These are phyloP conservation scores for Corinectria fuckeliana DNA, from an alignment of 2,329 filamentous ascomycete genomes.

Conservation along the genomic window DNA sequence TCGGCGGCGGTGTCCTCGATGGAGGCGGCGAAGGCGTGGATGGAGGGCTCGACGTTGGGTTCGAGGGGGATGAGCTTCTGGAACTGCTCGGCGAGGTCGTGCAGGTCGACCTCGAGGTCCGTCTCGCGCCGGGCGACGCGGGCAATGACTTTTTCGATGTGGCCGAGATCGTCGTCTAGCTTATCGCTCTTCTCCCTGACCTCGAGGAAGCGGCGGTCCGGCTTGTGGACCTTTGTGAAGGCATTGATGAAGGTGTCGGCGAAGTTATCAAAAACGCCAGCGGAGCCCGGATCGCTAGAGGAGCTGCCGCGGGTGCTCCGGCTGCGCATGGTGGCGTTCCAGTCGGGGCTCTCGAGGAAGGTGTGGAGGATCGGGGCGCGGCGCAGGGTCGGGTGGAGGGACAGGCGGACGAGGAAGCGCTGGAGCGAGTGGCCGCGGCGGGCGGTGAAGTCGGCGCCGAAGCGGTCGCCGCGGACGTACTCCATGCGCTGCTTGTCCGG, in stretches of 20 bases:
- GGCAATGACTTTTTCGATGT: slow-evolving; percentile 95
- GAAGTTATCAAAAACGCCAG: slow-evolving; percentile 90
- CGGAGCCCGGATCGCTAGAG: slow-evolving; percentile 54
- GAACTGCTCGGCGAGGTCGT: slow-evolving; percentile 91
- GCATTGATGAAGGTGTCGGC: slow-evolving; percentile 97
- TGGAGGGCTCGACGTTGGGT: slow-evolving; percentile 79
- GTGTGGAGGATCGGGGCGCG: slow-evolving; percentile 81
- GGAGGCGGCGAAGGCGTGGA: slow-evolving; percentile 85
- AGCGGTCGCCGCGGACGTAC: slow-evolving; percentile 95
- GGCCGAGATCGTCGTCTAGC: slow-evolving; percentile 88
- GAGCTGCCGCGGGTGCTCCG: slow-evolving; percentile 71
- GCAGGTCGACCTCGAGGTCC: slow-evolving; percentile 87
- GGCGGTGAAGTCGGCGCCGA: slow-evolving; percentile 89
- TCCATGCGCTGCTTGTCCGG: slow-evolving; percentile 99
- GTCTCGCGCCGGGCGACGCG: slow-evolving; percentile 86
- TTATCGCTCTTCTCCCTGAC: slow-evolving; percentile 93
- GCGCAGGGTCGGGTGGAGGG: slow-evolving; percentile 87
- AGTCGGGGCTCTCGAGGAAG: slow-evolving; percentile 92
- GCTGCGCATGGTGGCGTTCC: slow-evolving; percentile 94
- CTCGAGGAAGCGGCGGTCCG: slow-evolving; percentile 92
- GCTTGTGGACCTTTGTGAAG: slow-evolving; percentile 95
- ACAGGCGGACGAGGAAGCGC: slow-evolving; percentile 85
- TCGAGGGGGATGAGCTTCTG: slow-evolving; percentile 91
- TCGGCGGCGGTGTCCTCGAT: slow-evolving; percentile 84
- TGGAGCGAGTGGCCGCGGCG: slow-evolving; percentile 89